A percentile compares a stretch with the other conserved stretches of the same genome.
Conservation (phyloP, 1,139 yeast genomes). For the Geotrichum cucujoidarum region DNA sequence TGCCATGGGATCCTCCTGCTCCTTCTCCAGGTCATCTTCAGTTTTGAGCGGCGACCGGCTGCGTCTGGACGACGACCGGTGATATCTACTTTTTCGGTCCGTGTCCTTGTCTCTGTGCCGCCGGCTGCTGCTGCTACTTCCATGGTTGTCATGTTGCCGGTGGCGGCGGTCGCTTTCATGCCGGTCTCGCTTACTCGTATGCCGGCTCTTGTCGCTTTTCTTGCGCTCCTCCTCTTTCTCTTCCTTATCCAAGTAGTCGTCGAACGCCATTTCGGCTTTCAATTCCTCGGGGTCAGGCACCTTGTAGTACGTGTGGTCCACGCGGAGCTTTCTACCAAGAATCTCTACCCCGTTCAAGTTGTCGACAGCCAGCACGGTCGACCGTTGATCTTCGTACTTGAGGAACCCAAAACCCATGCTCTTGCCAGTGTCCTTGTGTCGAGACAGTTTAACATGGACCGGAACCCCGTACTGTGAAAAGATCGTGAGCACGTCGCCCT, state of each 20-base stretch:
- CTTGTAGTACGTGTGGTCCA: slow-evolving; percentile 71
- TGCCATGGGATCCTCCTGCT: slow-evolving; percentile 17
- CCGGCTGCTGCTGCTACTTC: neutral
- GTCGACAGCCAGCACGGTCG: slow-evolving; percentile 83
- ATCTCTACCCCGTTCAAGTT: slow-evolving; percentile 71
- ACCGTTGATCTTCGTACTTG: slow-evolving; percentile 75
- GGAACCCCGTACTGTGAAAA: slow-evolving; percentile 93
- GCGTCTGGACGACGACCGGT: neutral
- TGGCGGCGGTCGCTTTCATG: slow-evolving; percentile 7
- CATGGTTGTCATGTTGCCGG: slow-evolving; percentile 16
- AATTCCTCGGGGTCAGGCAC: slow-evolving; percentile 43
- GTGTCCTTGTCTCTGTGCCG: neutral
- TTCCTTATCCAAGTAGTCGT: slow-evolving; percentile 9
- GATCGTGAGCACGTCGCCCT: slow-evolving; percentile 67
- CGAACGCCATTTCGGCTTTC: slow-evolving; percentile 35
- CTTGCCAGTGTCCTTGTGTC: slow-evolving; percentile 63
- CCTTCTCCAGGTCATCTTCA: slow-evolving; percentile 13
- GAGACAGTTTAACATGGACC: slow-evolving; percentile 64
- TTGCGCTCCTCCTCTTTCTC: slow-evolving; percentile 9
- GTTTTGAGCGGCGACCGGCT: slow-evolving; percentile 8
- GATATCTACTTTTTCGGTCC: neutral
- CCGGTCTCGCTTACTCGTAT: neutral
- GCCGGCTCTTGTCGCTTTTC: neutral
- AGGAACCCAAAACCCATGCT: slow-evolving; percentile 77
- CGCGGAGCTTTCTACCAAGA: slow-evolving; percentile 54